Evolutionary conservation across 2,329 filamentous ascomycete species (phyloP).

Genomic region (Paecilomyces niveus): DNA sequence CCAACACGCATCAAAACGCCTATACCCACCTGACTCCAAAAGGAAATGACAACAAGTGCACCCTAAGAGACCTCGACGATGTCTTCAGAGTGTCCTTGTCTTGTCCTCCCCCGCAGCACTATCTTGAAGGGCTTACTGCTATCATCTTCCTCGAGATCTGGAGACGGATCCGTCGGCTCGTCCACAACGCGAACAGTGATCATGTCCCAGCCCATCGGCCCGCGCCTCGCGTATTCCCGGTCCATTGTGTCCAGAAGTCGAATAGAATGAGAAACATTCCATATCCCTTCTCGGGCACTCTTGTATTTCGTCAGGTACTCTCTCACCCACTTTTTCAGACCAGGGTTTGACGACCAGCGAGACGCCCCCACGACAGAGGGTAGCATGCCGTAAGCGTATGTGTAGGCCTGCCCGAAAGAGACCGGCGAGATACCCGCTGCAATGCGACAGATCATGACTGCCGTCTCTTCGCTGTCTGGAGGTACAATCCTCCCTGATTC

Average conservation of each 20-base stretch:
- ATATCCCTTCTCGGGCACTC: slow-evolving; percentile 5
- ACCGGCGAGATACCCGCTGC: slow-evolving; percentile 5
- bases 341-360: slow-evolving; percentile 7
- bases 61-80: neutral
- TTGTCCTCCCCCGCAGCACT: neutral
- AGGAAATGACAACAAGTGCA: neutral
- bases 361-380: slow-evolving; percentile 8
- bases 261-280: slow-evolving; percentile 5
- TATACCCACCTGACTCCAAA: neutral
- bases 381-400: slow-evolving; percentile 8
- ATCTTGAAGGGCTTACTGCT: slow-evolving; percentile 3
- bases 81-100: neutral
- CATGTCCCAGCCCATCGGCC: neutral
- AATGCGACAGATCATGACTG: slow-evolving; percentile 7
- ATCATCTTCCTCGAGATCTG: slow-evolving; percentile 1
- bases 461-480: slow-evolving; percentile 6
- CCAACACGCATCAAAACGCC: neutral
- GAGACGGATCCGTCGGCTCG: slow-evolving; percentile 2
- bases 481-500: slow-evolving; percentile 4
- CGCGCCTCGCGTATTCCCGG: neutral
- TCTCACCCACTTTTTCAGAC: slow-evolving; percentile 6
- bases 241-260: slow-evolving; percentile 5
- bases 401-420: slow-evolving; percentile 7
- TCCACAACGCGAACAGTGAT: slow-evolving; percentile 1
- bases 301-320: slow-evolving; percentile 5